Base-by-base conservation (phyloP, 2,329 filamentous ascomycete species). In the Aspergillus piperis region DNA sequence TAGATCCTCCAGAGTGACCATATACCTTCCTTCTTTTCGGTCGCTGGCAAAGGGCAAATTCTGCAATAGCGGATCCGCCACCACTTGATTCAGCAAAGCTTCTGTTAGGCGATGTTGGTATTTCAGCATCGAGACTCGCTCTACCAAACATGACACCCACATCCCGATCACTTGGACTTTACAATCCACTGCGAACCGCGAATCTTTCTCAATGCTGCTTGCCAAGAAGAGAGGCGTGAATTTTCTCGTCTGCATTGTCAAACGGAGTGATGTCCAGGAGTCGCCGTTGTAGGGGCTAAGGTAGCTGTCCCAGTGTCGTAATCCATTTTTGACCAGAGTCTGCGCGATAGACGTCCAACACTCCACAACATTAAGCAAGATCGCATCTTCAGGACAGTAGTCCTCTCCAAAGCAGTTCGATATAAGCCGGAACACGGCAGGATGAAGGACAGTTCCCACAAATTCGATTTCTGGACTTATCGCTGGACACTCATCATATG, bases 391-490 rank as follows among this genome's bases (percentile, higher is more conserved):
- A 1, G 83, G 80, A 19, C 79, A 75, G 15, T 75, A 69, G 58
- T 88, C 86, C 38, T 84, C 83, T 7, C 86, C 86, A 68, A 88
- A 87, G 54, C 82, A 82, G 61, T 85, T 87, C 1, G 86, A 88
- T 21, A 88, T 72, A 25, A 88, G 77, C 19, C 80, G 81, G 62
- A 78, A 81, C 19, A 88, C 71, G 13, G 80, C 74, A 10, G 79
- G 79, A 57, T 83, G 79, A 36, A 86, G 72, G 27, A 77, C 73
- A 17, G 76, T 74, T 25, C 81, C 69, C 32, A 82, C 68, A 51
- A 73, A 68, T 49, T 70, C 66, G 38, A 76, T 67, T 23, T 65
- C 71, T 52, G 36, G 32, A 25, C 62, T 65, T 13, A 66, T 49
- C 39, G 66, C 58, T 27, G 67, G 58, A 27, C 53, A 49, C 39